A percentile compares a stretch with the other conserved stretches of the same genome.
These are phyloP conservation scores for Glutinoglossum americanum DNA, from an alignment of 495 filamentous ascomycete species.

Conservation along the genomic window DNA sequence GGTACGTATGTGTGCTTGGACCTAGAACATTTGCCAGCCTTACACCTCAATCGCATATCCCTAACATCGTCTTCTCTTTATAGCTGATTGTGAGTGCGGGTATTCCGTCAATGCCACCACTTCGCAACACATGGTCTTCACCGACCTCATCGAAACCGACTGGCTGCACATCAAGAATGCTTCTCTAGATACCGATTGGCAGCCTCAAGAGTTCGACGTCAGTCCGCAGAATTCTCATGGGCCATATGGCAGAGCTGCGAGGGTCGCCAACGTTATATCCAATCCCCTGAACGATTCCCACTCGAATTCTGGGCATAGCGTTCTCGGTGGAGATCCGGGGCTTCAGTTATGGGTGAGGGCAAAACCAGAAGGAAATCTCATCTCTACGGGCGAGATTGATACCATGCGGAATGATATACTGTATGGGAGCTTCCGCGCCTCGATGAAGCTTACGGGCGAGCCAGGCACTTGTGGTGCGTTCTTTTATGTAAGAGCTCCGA, in stretches of 20 bases:
- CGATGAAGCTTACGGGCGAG: slow-evolving; percentile 34
- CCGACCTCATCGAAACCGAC: slow-evolving; percentile 45
- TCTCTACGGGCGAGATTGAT: slow-evolving; percentile 38
- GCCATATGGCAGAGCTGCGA: slow-evolving; percentile 40
- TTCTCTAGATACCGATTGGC: slow-evolving; percentile 29
- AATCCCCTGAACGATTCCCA: slow-evolving; percentile 23
- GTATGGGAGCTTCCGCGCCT: slow-evolving; percentile 43
- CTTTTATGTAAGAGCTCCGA: slow-evolving; percentile 38
- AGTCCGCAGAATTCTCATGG: slow-evolving; percentile 29
- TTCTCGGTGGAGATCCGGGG: slow-evolving; percentile 29
- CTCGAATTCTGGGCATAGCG: slow-evolving; percentile 19
- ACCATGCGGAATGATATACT: slow-evolving; percentile 33
- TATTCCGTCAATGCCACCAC: slow-evolving; percentile 28
- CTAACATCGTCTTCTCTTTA: background rate
- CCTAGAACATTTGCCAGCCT: background rate
- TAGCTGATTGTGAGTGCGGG: slow-evolving; percentile 49
- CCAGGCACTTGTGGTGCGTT: slow-evolving; percentile 54
- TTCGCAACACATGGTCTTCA: slow-evolving; percentile 27
- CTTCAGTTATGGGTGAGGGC: slow-evolving; percentile 34
- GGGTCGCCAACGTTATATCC: slow-evolving; percentile 28
- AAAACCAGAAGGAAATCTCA: slow-evolving; percentile 17
- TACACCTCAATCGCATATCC: background rate
- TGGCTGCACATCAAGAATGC: slow-evolving; percentile 35
- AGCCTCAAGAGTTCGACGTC: slow-evolving; percentile 40
- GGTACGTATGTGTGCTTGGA: background rate